Base-by-base conservation (phyloP, 352 stramenopile genomes). In the Aphanomyces stellatus region DNA sequence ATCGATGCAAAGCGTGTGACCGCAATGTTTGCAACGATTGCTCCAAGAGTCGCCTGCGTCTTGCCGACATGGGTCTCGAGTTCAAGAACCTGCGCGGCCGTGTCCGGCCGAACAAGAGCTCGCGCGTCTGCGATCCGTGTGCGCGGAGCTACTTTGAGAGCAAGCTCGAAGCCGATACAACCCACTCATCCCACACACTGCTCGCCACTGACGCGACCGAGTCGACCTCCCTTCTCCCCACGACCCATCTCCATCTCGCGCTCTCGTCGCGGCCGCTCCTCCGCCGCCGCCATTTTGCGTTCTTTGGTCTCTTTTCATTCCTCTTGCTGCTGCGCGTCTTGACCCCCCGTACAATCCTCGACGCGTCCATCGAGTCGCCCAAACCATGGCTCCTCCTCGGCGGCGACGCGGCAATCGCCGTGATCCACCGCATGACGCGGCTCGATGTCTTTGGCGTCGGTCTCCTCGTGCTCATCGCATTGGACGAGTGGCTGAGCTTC, bases 1-100 rank as follows among this genome's bases (percentile, higher is more conserved):
- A 93, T 65, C 90, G 82, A 65, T 93, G 85, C 66, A 87, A 88
- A 69, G 64, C 88, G 4, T 93, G 85, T 62, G 57, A 70, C 35
- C 72, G 77, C 43, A 85, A 86, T 65, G 84, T 91, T 53, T 93
- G 85, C 62, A 84, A 93, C 55, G 81, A 90, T 74, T 93, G 85
- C 72, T 90, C 81, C 69, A 88, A 90, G 73, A 93, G 84, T 71
- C 71, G 85, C 34, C 27, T 67, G 41, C 43, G 60, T 19, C 42
- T 67, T n/a, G 34, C 11, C 42, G 60, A 67, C 37, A 67, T 67
- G 60, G 60, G 60, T 13, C 60, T 67, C 11, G 60, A 57, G 22
- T 19, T n/a, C 43, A 11, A 19, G 15, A 17, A 67, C 22, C 22
- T n/a, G 25, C 25, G 13, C 5, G 46, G 46, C 24, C 19, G 10